phyloP scores from a whole-genome alignment of 768 basidiomycete genomes.

The Podaxis sp. region DNA sequence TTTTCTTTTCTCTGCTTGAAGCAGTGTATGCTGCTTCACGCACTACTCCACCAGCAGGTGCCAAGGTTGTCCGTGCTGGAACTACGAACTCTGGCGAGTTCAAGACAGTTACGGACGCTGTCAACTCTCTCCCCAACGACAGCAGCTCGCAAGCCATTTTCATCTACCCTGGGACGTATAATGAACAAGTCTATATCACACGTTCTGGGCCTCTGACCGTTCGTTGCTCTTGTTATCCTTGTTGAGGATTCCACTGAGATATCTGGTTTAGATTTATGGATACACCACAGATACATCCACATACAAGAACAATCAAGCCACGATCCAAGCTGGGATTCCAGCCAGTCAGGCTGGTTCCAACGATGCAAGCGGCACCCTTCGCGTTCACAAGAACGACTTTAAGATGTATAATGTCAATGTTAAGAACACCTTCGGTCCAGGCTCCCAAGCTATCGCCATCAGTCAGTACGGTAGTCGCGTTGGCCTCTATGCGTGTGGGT shows the following conservation, averaged over 20 bases:
- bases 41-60: conserved; percentile 42
- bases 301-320: conserved; percentile 41
- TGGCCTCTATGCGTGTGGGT: conserved; percentile 45
- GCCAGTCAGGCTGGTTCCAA: conserved; percentile 40
- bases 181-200: conserved; percentile 44
- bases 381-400: conserved; percentile 48
- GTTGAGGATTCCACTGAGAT: not conserved
- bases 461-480: conserved; percentile 48
- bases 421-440: conserved; percentile 44
- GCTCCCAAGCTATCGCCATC: conserved; percentile 48
- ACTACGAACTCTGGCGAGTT: conserved; percentile 41
- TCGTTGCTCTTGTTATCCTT: not conserved
- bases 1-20: not conserved
- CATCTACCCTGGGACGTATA: conserved; percentile 48
- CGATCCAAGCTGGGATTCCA: conserved; percentile 35
- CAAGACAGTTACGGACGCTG: conserved; percentile 37
- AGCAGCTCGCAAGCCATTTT: conserved; percentile 39
- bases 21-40: conserved; percentile 31
- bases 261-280: conserved; percentile 36
- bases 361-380: conserved; percentile 48
- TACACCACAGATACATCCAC: conserved; percentile 41
- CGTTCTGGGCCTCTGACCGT: conserved; percentile 45
- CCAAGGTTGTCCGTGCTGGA: conserved; percentile 40
- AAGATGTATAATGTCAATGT: conserved; percentile 52
- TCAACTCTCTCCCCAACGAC: conserved; percentile 43